Percentiles rank a stretch among this genome's conserved stretches.
These are phyloP conservation scores for Pseudogymnoascus sp. DNA, from an alignment of 2,329 filamentous ascomycete species.

Conservation along the genomic window DNA sequence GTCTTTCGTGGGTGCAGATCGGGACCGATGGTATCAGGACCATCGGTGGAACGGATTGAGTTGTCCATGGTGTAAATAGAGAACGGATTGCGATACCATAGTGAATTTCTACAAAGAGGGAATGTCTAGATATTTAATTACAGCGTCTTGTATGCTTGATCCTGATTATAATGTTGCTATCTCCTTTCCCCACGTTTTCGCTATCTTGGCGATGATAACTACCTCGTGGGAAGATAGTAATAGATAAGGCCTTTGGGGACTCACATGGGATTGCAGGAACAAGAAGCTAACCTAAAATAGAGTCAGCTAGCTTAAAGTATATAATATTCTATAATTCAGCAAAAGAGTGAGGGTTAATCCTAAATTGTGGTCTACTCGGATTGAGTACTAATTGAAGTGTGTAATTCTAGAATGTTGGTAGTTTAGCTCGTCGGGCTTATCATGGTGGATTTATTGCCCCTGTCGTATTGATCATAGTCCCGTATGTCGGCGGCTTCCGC, in stretches of 20 bases:
- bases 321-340: background rate
- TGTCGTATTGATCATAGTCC: background rate
- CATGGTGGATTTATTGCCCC: background rate
- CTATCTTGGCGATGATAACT: background rate
- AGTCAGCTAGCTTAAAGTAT: background rate
- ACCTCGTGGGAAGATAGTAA: background rate
- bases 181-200: background rate
- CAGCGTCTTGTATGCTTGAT: background rate
- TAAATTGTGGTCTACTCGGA: background rate
- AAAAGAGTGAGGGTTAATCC: background rate
- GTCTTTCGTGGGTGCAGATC: conserved; percentile 34
- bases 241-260: background rate
- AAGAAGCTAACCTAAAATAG: background rate
- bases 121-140: background rate
- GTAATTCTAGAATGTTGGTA: background rate
- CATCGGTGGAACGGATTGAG: conserved; percentile 16
- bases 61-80: background rate
- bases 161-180: background rate
- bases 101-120: background rate
- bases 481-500: background rate
- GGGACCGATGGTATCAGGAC: conserved; percentile 39
- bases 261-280: background rate
- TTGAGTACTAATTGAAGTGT: conserved; percentile 1
- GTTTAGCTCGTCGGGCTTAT: background rate
- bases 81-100: background rate